Conservation (phyloP, 31 red algal genomes). For the Bonnemaisonia californica region DNA sequence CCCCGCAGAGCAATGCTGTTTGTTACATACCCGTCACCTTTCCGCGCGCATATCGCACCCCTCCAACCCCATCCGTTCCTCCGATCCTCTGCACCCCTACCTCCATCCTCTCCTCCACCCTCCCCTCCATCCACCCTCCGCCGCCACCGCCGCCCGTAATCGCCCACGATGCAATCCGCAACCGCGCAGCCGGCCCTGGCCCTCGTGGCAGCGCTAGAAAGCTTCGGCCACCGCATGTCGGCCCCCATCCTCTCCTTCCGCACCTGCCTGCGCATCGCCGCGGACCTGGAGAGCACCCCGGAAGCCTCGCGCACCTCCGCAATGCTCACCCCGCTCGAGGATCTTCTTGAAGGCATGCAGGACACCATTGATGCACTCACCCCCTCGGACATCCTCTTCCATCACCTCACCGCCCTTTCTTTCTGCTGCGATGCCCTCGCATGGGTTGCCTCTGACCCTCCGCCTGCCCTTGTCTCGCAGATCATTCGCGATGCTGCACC, state of each 20-base stretch:
- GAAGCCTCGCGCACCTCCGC: conserved; percentile 13
- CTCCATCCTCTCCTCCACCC: not conserved
- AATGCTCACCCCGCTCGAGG: conserved; percentile 13
- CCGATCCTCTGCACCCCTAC: not conserved
- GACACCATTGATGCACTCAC: conserved; percentile 44
- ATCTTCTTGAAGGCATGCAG: conserved; percentile 39
- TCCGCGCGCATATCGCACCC: too few species aligned
- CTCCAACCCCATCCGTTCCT: too few species aligned
- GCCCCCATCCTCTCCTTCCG: conserved; percentile 31
- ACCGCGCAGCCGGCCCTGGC: conserved; percentile 24
- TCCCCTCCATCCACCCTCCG: not conserved
- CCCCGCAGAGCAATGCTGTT: too few species aligned
- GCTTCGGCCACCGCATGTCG: conserved; percentile 60
- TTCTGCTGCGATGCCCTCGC: conserved; percentile 24
- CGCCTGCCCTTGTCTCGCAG: conserved; percentile 17
- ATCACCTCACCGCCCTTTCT: conserved; percentile 42
- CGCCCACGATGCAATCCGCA: conserved; percentile 45
- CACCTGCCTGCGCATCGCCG: conserved; percentile 16
- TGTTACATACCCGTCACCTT: too few species aligned
- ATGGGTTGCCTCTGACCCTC: conserved; percentile 54
- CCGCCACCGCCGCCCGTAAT: not conserved
- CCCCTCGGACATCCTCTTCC: conserved; percentile 42
- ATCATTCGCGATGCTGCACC: conserved; percentile 11
- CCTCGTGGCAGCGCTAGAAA: conserved; percentile 20
- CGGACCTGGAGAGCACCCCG: conserved; percentile 25